Conservation (phyloP, 257 asterid species). For the Verbascum thapsus region DNA sequence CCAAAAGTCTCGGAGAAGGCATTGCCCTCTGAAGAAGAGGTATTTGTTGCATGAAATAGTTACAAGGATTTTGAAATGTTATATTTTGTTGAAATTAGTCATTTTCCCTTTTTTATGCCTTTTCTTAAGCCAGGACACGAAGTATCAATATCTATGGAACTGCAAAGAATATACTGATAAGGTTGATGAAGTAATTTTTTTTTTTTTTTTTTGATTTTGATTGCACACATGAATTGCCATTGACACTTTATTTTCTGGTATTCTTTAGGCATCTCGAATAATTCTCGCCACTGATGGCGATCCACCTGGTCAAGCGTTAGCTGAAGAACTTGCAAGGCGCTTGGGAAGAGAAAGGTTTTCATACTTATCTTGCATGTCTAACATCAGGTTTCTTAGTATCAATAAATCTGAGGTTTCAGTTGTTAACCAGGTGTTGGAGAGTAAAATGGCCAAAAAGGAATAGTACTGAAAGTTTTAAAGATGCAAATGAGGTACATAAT, state of each 20-base stretch:
- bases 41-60: slow-evolving; percentile 37
- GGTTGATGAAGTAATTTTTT: slow-evolving; percentile 43
- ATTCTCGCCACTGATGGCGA: slow-evolving; percentile 97
- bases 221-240: slow-evolving; percentile 26
- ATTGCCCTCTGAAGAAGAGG: slow-evolving; percentile 74
- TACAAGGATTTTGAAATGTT: too few relatives aligned
- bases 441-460: slow-evolving; percentile 90
- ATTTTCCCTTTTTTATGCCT: slow-evolving; percentile 30
- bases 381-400: slow-evolving; percentile 11
- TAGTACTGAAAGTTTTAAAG: slow-evolving; percentile 62
- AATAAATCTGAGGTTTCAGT: slow-evolving; percentile 24
- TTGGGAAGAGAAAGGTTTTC: slow-evolving; percentile 91
- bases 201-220: slow-evolving; percentile 16
- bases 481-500: slow-evolving; percentile 94
- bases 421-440: slow-evolving; percentile 88
- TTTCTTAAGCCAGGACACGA: slow-evolving; percentile 84
- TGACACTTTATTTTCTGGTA: slow-evolving; percentile 31
- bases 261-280: slow-evolving; percentile 83
- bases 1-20: slow-evolving; percentile 69
- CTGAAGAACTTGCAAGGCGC: slow-evolving; percentile 98
- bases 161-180: slow-evolving; percentile 76
- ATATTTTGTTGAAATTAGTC: slow-evolving; percentile 6
- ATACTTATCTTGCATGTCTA: slow-evolving; percentile 17
- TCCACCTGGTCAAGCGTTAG: slow-evolving; percentile 92
- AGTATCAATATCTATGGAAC: slow-evolving; percentile 94